Base-by-base conservation (phyloP, 306 rosid species). In the Dryas octopetala region DNA sequence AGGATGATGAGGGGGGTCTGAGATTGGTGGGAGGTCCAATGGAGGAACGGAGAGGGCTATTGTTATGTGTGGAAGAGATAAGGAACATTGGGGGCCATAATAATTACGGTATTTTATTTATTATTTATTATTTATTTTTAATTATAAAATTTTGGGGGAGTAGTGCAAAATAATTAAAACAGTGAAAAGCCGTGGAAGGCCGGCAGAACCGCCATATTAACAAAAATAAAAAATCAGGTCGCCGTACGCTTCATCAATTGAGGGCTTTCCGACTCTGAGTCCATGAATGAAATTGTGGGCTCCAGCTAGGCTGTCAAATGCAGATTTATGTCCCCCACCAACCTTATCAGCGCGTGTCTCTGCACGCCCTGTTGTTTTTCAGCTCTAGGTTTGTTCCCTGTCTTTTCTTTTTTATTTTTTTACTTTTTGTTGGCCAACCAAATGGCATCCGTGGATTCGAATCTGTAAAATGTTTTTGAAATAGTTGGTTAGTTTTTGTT, bases 61-160 rank as follows among this genome's bases (percentile, higher is more conserved):
- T 32, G 38, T 32, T 32, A 32, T 68, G 74, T 72, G 70, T 49
- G 80, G 83, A 83, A 83, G 87, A 82, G 95, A 90, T 90, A 82
- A 87, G 95, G 91, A 79, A 77, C 74, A 85, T 79, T 9, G 85
- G 84, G 84, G 83, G 72, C 91, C 96, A 84, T 84, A 85, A 89
- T 85, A 85, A 90, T 85, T 83, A 60, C 69, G 67, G 11, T 50
- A 16, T 41, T 77, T 50, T 23, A 0, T 28, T 28, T 19, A 7
- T 10, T 45, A 1, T 63, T 55, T 73, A 19, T 0, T 32, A 1
- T 32, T 32, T 1, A 32, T 32, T 32, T 32, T 32, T 32, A 32
- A 32, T 32, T 32, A 32, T 32, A 32, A 32, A 32, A 32, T 32
- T 32, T 32, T 32, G 38, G 38, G 38, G 38, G 23, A 23, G 23